phyloP scores from a whole-genome alignment of 345 rosid species.

The Salix purpurea region DNA sequence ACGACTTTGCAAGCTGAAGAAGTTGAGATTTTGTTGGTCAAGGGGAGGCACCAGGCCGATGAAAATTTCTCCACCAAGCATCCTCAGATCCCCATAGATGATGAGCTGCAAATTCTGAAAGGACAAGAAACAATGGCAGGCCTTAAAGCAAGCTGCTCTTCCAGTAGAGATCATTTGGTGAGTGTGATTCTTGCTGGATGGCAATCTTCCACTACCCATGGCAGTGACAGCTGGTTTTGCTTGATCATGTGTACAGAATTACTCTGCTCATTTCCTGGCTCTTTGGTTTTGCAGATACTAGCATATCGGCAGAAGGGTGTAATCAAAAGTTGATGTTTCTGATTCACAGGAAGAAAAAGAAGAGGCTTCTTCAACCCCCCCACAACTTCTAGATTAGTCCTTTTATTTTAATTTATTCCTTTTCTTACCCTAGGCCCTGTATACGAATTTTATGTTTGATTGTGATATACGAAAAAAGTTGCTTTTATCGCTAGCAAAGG shows the following conservation, averaged over 20 bases:
- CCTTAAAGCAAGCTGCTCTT: slow-evolving; percentile 26
- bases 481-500: neutral
- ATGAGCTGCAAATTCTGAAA: slow-evolving; percentile 47
- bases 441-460: neutral
- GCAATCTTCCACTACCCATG: neutral
- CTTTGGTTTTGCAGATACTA: slow-evolving; percentile 36
- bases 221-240: neutral
- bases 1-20: slow-evolving; percentile 19
- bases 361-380: neutral
- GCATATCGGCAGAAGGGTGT: slow-evolving; percentile 45
- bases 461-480: neutral
- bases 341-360: neutral
- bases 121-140: slow-evolving; percentile 47
- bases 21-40: slow-evolving; percentile 15
- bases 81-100: slow-evolving; percentile 27
- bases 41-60: slow-evolving; percentile 18
- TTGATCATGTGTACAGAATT: neutral
- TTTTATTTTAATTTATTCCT: neutral
- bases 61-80: slow-evolving; percentile 16
- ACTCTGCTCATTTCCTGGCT: neutral
- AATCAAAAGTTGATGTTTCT: neutral
- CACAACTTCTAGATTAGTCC: neutral
- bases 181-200: slow-evolving; percentile 1
- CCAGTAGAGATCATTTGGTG: slow-evolving; percentile 41
- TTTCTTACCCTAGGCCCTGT: neutral